Percentiles rank a stretch among this genome's conserved stretches.
These are phyloP conservation scores for Termitomyces eurrhizus DNA, from an alignment of 768 basidiomycete species.

Conservation along the genomic window DNA sequence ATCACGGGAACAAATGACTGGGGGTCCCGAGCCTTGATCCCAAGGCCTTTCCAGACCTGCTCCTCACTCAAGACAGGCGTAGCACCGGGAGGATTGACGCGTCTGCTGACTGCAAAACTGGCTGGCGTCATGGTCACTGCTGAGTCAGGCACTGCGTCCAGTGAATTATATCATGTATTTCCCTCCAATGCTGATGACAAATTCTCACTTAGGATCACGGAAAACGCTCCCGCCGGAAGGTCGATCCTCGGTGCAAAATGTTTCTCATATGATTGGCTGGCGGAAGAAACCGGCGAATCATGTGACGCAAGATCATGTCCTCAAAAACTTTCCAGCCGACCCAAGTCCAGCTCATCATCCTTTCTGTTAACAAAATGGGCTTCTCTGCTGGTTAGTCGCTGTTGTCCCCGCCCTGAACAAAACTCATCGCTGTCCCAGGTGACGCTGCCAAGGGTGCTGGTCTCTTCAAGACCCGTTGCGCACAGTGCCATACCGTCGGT, in stretches of 20 bases:
- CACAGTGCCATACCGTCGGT: conserved; percentile 89
- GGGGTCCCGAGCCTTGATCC: conserved; percentile 24
- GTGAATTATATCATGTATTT: not conserved
- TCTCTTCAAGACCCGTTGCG: conserved; percentile 95
- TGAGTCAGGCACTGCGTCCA: not conserved
- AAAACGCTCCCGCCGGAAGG: not conserved
- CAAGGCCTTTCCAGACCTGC: conserved; percentile 26
- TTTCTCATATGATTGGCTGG: conserved; percentile 11
- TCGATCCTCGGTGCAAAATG: not conserved
- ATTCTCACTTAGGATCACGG: not conserved
- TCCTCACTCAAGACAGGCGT: conserved; percentile 22
- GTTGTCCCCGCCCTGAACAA: conserved; percentile 41
- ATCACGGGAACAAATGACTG: conserved; percentile 20
- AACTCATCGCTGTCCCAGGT: conserved; percentile 42
- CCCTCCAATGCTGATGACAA: not conserved
- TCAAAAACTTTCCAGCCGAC: conserved; percentile 16
- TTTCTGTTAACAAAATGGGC: conserved; percentile 27
- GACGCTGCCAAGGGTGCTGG: conserved; percentile 86
- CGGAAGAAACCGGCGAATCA: conserved; percentile 20
- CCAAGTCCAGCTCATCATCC: conserved; percentile 13
- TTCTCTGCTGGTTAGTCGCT: conserved; percentile 35
- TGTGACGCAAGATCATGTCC: conserved; percentile 9
- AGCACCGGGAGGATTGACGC: conserved; percentile 22
- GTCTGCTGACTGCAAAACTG: conserved; percentile 23
- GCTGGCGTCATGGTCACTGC: not conserved